phyloP scores from a whole-genome alignment of 345 rosid species.

The Abelmoschus esculentus region DNA sequence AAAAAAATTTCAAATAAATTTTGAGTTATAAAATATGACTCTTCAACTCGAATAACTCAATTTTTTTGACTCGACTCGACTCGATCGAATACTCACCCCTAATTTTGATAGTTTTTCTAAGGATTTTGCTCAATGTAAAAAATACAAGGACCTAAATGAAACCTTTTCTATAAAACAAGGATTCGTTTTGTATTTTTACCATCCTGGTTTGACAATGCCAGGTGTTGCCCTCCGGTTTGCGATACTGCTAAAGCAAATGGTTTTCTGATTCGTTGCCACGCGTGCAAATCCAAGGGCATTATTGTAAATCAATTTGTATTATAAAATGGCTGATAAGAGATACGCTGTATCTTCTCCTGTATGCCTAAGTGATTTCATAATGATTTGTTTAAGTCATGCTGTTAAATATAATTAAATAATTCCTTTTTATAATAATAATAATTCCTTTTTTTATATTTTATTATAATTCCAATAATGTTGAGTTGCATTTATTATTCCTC shows the following conservation, averaged over 20 bases:
- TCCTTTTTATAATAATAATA: not conserved
- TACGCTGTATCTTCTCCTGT: not conserved
- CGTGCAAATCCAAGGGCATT: not conserved
- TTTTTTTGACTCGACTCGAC: no score
- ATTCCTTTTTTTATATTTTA: not conserved
- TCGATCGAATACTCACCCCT: no score
- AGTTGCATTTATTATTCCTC: not conserved
- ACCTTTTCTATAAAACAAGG: no score
- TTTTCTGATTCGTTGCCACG: not conserved
- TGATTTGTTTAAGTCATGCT: not conserved
- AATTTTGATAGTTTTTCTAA: no score
- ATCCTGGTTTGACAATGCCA: not conserved
- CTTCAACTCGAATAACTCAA: no score
- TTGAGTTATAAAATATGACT: no score
- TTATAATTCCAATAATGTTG: not conserved
- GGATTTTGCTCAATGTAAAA: no score
- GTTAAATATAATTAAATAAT: not conserved
- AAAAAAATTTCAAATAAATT: no score
- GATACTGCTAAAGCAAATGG: not conserved
- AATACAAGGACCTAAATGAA: no score
- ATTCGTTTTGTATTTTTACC: no score
- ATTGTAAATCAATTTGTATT: not conserved
- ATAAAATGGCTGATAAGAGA: not conserved
- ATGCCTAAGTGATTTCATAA: not conserved
- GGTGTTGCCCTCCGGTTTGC: slow-evolving; percentile 10